Evolutionary conservation across 2,329 filamentous ascomycete species (phyloP).

Genomic region (Fusarium poae): DNA sequence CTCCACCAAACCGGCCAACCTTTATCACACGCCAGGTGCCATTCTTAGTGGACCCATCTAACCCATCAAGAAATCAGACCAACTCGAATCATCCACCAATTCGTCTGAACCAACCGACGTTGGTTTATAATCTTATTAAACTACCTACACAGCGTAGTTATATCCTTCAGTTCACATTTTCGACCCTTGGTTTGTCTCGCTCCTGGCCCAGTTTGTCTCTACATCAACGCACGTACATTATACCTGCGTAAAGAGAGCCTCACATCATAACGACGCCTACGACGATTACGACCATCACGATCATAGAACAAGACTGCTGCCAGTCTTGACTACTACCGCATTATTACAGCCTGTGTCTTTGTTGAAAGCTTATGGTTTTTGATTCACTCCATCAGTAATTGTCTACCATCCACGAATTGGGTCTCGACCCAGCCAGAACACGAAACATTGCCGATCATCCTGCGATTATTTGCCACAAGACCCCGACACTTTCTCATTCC

Average conservation of each 20-base stretch:
- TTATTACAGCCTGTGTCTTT: slow-evolving; percentile 1
- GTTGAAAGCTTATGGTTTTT: slow-evolving; percentile 19
- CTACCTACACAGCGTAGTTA: slow-evolving; percentile 5
- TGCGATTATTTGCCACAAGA: slow-evolving; percentile 36
- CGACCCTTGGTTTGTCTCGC: slow-evolving; percentile 16
- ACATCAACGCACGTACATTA: neutral
- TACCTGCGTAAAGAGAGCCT: slow-evolving; percentile 6
- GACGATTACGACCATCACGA: slow-evolving; percentile 43
- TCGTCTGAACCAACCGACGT: slow-evolving; percentile 31
- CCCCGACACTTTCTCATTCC: neutral
- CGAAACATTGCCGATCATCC: slow-evolving; percentile 34
- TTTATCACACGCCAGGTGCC: slow-evolving; percentile 22
- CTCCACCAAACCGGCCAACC: slow-evolving; percentile 8
- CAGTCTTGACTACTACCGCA: slow-evolving; percentile 18
- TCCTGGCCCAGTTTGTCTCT: neutral
- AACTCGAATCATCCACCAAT: slow-evolving; percentile 35
- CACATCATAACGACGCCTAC: slow-evolving; percentile 41
- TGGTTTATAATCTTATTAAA: slow-evolving; percentile 27
- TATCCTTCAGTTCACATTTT: slow-evolving; percentile 3
- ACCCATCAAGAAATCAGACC: slow-evolving; percentile 24
- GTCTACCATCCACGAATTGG: slow-evolving; percentile 26
- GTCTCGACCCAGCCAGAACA: slow-evolving; percentile 13
- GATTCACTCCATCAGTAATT: slow-evolving; percentile 24
- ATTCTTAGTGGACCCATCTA: slow-evolving; percentile 38
- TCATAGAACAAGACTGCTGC: slow-evolving; percentile 31